phyloP scores from a whole-genome alignment of 1,284 basidiomycete species.

The Irpex sp. region DNA sequence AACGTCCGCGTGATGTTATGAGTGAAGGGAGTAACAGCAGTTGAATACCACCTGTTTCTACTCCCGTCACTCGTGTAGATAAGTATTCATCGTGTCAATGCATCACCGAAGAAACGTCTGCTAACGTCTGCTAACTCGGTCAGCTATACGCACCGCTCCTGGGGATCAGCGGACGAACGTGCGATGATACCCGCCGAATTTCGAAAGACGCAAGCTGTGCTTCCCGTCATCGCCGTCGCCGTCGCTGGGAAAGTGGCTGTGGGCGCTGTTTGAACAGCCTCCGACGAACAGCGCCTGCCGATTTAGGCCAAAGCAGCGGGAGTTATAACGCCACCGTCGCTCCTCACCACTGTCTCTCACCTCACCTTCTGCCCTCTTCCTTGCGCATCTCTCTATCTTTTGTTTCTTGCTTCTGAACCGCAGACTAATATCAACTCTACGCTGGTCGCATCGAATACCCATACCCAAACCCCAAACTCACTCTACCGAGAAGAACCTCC shows the following conservation, averaged over 20 bases:
- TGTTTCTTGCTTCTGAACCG: not conserved
- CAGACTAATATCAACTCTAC: not conserved
- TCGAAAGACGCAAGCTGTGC: not conserved
- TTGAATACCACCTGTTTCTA: too few species aligned
- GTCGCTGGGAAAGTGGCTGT: not conserved
- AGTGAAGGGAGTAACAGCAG: too few species aligned
- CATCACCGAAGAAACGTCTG: too few species aligned
- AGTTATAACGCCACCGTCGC: not conserved
- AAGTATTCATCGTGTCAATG: too few species aligned
- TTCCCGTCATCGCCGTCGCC: not conserved
- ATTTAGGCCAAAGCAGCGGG: not conserved
- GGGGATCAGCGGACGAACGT: not conserved
- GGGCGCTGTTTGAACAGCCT: not conserved
- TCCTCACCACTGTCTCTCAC: not conserved
- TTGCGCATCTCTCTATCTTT: not conserved
- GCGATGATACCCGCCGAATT: not conserved
- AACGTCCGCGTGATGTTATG: too few species aligned
- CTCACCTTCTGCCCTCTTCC: not conserved
- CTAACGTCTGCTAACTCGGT: too few species aligned
- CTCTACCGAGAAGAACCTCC: not conserved
- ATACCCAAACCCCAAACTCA: not conserved
- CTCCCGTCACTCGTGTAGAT: too few species aligned
- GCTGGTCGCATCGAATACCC: not conserved
- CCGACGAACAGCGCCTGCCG: slow-evolving; percentile 2
- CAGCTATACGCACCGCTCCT: too few species aligned